Evolutionary conservation across 2,329 filamentous ascomycete species (phyloP).

Genomic region (Claviceps monticola): DNA sequence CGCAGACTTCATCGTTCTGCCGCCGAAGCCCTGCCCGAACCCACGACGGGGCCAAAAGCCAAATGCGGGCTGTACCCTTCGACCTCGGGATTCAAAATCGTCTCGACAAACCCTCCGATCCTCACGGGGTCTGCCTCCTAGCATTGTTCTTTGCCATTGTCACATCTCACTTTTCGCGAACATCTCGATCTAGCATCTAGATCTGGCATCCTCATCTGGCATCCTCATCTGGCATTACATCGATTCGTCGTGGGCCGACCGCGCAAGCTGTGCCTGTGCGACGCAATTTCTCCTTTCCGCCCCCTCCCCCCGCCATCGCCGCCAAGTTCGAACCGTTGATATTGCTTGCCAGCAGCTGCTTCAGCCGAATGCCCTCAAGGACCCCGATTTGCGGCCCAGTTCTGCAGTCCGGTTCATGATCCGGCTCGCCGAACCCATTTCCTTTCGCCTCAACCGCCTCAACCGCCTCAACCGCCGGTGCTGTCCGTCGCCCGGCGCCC

Average conservation of each 20-base stretch:
- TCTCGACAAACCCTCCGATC: neutral
- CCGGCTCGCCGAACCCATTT: constrained; percentile 6
- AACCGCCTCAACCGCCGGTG: constrained; percentile 18
- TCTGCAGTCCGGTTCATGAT: constrained; percentile 8
- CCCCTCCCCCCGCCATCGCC: neutral
- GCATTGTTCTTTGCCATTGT: neutral
- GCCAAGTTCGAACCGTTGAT: neutral
- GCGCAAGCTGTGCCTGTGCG: constrained; percentile 2
- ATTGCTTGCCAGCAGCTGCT: constrained; percentile 1
- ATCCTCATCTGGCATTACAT: neutral
- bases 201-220: neutral
- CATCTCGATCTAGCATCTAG: neutral
- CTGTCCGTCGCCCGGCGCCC: constrained; percentile 17
- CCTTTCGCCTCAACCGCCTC: no score
- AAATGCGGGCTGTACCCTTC: neutral
- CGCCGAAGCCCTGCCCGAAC: constrained; percentile 1
- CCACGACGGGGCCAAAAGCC: neutral
- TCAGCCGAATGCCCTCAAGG: constrained; percentile 5
- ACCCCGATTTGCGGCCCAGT: constrained; percentile 1
- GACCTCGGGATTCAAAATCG: neutral
- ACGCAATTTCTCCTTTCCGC: constrained; percentile 3
- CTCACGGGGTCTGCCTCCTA: neutral
- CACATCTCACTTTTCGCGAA: neutral
- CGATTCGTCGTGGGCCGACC: neutral
- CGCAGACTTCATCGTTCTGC: neutral